Evolutionary conservation across 2,329 filamentous ascomycete genomes (phyloP), one percentile per base, ranked within the genome.

Genomic region (Eutypa lata): DNA sequence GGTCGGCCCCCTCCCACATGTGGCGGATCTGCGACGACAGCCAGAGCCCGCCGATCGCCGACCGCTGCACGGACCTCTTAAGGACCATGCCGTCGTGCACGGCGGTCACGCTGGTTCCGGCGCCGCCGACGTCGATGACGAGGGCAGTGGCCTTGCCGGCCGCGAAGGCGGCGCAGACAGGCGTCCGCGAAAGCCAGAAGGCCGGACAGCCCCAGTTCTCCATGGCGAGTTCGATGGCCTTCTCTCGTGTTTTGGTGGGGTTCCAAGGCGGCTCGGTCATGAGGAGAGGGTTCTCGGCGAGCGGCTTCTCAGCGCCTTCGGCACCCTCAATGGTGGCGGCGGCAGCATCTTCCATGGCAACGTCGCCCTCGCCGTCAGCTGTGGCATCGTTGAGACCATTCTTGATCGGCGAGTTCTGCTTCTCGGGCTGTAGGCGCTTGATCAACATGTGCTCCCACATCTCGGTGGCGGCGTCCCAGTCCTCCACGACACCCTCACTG

Each of bases 191-290:
- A 56, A 97, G 78, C 81, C 93, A 99, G 72, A 97, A 97, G 5
- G 94, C 94, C 18, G 94, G 94, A 52, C 88, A 89, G 26, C 91
- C 92, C 91, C 94, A 99, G 67, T 86, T 90, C 78, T 99, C 94
- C 87, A 99, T 97, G 54, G 91, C 91, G 57, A 97, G 86, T 75
- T 99, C 94, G 65, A 97, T 93, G 40, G 88, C 87, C 81, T 94
- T 96, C 75, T 99, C 94, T 55, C 95, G 82, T 55, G 89, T 84
- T 76, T 97, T 97, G 43, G 83, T 73, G 24, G 86, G 81, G 73
- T 96, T 97, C 92, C 93, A 97, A 11, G 90, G 89, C 14, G 92
- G 89, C 73, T 99, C 94, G 1, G 91, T 96, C 83, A 99, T 88
- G 54, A 99, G 79, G 55, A 99, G 76, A 7, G 94, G 95, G 71